phyloP scores from a whole-genome alignment of 495 filamentous ascomycete genomes.

The Talaromyces borbonicus region DNA sequence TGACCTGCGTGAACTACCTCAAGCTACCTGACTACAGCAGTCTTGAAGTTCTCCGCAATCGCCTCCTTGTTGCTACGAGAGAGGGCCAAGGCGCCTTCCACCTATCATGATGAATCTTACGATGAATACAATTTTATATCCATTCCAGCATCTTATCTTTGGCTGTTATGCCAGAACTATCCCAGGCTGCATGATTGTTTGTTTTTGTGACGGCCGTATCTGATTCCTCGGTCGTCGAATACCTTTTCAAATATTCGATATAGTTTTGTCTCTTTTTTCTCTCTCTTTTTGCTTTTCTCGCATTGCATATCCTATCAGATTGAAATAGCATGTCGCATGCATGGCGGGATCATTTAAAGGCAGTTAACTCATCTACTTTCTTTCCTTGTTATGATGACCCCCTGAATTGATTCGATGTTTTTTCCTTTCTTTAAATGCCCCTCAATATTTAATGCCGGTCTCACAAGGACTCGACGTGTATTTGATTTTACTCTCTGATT shows the following conservation, averaged over 20 bases:
- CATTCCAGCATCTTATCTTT: no score
- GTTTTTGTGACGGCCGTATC: no score
- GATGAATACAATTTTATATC: not conserved
- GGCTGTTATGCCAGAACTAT: no score
- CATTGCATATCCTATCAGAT: not conserved
- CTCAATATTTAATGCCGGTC: no score
- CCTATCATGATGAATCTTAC: constrained; percentile 50
- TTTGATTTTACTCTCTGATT: not conserved
- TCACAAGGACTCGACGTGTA: no score
- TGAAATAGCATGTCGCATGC: constrained; percentile 4
- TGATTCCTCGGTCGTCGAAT: no score
- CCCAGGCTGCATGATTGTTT: no score
- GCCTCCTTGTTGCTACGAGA: constrained; percentile 75
- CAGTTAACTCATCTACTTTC: not conserved
- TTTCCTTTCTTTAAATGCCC: no score
- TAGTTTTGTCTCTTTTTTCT: no score
- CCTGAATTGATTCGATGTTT: no score
- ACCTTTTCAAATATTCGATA: no score
- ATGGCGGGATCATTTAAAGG: constrained; percentile 4
- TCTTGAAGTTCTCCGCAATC: constrained; percentile 62
- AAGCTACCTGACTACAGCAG: constrained; percentile 94
- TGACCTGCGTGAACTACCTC: constrained; percentile 99
- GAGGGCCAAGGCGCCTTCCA: constrained; percentile 99
- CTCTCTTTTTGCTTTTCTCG: not conserved
- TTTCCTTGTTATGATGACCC: not conserved